These are phyloP conservation scores for Termitomyces titanicus DNA, from an alignment of 768 basidiomycete species.

Conservation along the genomic window DNA sequence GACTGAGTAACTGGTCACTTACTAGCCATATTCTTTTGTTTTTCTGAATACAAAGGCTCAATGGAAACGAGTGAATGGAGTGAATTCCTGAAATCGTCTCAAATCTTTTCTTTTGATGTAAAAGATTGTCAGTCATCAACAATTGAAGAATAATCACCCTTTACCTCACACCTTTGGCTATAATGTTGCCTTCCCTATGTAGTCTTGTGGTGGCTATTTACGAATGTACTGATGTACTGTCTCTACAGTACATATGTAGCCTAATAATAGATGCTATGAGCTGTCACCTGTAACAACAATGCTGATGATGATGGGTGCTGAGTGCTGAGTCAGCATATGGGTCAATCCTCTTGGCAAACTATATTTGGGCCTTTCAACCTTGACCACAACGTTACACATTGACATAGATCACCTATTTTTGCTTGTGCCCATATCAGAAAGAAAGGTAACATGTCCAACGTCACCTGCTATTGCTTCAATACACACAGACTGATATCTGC, in stretches of 20 bases:
- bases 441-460: slow-evolving; percentile 3
- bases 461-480: neutral
- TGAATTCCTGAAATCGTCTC: no score
- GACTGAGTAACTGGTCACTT: no score
- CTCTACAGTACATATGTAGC: no score
- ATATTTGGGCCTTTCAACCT: neutral
- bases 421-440: slow-evolving; percentile 6
- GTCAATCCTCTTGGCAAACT: neutral
- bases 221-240: no score
- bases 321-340: slow-evolving; percentile 13
- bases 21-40: no score
- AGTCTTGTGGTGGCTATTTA: neutral
- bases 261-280: neutral
- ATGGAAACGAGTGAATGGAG: no score
- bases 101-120: no score
- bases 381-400: neutral
- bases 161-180: no score
- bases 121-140: no score
- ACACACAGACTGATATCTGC: neutral
- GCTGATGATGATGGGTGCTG: slow-evolving; percentile 1
- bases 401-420: neutral
- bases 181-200: no score
- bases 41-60: no score
- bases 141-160: no score
- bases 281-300: neutral